These are phyloP conservation scores for Alternaria arbusti DNA, from an alignment of 2,329 filamentous ascomycete species.

Conservation along the genomic window DNA sequence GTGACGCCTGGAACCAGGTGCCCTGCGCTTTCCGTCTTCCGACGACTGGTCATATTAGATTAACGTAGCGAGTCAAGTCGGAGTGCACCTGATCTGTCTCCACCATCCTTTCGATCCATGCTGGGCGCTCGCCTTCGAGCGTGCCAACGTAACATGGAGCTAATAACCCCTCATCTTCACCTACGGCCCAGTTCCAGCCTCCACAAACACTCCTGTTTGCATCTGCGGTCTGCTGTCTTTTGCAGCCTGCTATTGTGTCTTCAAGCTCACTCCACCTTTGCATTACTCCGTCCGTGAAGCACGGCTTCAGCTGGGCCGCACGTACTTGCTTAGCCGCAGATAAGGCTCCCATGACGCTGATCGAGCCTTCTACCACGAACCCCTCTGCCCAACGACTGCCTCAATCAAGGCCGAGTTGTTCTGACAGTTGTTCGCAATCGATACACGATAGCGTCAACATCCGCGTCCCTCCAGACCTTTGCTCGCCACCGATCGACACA, in stretches of 20 bases:
- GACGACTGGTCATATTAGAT: slow-evolving; percentile 23
- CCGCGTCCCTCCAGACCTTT: background rate
- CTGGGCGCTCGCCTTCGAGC: slow-evolving; percentile 15
- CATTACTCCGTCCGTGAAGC: slow-evolving; percentile 24
- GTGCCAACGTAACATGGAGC: slow-evolving; percentile 27
- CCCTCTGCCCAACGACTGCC: slow-evolving; percentile 9
- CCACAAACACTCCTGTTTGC: slow-evolving; percentile 12
- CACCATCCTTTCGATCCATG: slow-evolving; percentile 22
- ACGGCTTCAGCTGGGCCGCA: slow-evolving; percentile 20
- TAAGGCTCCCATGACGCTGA: slow-evolving; percentile 23
- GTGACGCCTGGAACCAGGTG: slow-evolving; percentile 12
- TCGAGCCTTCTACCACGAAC: slow-evolving; percentile 10
- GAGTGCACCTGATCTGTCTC: slow-evolving; percentile 25
- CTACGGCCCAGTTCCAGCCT: slow-evolving; percentile 13
- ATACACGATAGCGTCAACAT: background rate
- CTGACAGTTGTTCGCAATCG: background rate
- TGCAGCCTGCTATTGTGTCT: slow-evolving; percentile 3
- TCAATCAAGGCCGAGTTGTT: background rate
- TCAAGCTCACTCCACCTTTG: background rate
- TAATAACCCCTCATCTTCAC: slow-evolving; percentile 20
- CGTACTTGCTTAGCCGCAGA: slow-evolving; percentile 20
- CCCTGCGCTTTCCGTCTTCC: slow-evolving; percentile 13
- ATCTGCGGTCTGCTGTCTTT: slow-evolving; percentile 11
- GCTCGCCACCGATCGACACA: background rate
- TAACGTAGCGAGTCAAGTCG: slow-evolving; percentile 23